A percentile compares a stretch with the other conserved stretches of the same genome.
These are phyloP conservation scores for Fusarium solani-melongenae DNA, from an alignment of 2,329 filamentous ascomycete species.

Conservation along the genomic window DNA sequence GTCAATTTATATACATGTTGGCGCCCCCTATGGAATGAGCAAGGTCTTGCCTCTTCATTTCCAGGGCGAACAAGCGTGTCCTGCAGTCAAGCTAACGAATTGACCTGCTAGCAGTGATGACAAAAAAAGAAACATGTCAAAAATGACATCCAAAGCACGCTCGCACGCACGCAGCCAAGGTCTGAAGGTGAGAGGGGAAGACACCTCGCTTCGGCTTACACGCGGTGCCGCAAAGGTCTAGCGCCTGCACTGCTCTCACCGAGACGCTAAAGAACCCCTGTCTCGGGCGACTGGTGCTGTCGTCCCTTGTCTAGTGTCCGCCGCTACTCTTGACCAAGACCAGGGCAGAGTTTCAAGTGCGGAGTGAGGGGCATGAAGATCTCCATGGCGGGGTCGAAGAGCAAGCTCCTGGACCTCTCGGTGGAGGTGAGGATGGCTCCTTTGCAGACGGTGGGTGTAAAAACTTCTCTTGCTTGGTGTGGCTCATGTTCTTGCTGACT, in stretches of 20 bases:
- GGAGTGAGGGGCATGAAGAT: neutral
- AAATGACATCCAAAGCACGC: neutral
- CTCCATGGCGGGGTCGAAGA: neutral
- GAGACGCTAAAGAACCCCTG: neutral
- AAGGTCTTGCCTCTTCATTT: neutral
- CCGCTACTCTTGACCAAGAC: neutral
- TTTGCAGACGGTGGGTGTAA: neutral
- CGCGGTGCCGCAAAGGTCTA: neutral
- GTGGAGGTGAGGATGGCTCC: neutral
- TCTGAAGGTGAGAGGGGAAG: neutral
- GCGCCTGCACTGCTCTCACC: neutral
- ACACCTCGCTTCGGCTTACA: neutral
- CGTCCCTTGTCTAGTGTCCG: neutral
- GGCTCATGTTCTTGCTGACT: neutral
- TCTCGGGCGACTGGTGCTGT: neutral
- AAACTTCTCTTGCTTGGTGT: neutral
- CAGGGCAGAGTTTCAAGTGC: slow-evolving; percentile 4
- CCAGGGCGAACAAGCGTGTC: slow-evolving; percentile 5
- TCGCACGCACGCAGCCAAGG: neutral
- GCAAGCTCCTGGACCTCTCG: neutral
- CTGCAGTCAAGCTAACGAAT: neutral
- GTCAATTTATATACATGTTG: neutral
- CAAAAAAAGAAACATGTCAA: neutral
- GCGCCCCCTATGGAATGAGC: neutral
- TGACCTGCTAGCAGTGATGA: neutral